Evolutionary conservation across 306 rosid species (phyloP).

Genomic region (Argentina anserina): DNA sequence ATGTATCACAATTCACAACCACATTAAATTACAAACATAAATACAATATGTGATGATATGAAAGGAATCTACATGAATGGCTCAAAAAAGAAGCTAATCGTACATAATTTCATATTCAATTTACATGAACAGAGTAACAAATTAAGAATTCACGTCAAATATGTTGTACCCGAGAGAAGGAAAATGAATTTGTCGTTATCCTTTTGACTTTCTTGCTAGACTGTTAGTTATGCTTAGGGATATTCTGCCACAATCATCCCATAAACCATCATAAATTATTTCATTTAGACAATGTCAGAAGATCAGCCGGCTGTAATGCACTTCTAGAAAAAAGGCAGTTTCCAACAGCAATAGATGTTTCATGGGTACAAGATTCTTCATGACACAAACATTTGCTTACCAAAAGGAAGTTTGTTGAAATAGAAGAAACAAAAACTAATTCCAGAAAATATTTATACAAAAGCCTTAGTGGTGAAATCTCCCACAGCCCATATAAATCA

Average conservation of each 20-base stretch:
- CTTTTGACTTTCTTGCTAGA: background rate
- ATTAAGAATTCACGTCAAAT: background rate
- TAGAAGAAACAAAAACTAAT: background rate
- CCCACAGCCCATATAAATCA: no score
- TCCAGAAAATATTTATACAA: background rate
- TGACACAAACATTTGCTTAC: background rate
- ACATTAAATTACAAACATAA: background rate
- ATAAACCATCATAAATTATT: background rate
- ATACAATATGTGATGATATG: background rate
- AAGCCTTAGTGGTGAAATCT: background rate
- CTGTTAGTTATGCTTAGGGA: background rate
- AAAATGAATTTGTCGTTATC: background rate
- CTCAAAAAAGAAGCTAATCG: background rate
- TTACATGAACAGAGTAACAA: background rate
- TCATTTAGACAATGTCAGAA: background rate
- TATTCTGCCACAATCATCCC: background rate
- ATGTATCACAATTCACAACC: no score
- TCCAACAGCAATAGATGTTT: background rate
- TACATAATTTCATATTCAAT: background rate
- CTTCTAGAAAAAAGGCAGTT: background rate
- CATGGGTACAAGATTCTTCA: conserved; percentile 1
- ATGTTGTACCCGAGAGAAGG: background rate
- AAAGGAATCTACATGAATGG: background rate
- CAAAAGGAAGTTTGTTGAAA: background rate
- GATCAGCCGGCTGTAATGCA: background rate